Evolutionary conservation across 2,329 filamentous ascomycete species (phyloP).

Genomic region (Penicillium sumatraense): DNA sequence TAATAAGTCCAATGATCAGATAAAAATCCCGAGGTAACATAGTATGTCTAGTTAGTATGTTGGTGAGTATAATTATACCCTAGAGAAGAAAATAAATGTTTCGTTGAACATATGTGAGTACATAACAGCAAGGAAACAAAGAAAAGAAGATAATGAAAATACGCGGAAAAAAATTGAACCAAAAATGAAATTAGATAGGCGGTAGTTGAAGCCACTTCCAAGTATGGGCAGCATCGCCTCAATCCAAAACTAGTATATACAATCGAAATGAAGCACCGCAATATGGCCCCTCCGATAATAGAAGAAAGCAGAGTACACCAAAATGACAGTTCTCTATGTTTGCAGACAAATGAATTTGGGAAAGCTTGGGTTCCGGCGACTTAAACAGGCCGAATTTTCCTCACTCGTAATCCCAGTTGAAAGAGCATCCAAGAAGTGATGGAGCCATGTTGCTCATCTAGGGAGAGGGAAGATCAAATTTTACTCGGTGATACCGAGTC

Average conservation of each 20-base stretch:
- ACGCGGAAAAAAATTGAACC: no score
- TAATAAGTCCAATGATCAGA: no score
- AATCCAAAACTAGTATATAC: slow-evolving; percentile 27
- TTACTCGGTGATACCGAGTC: slow-evolving; percentile 41
- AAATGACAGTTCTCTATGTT: slow-evolving; percentile 25
- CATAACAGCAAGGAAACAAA: not conserved
- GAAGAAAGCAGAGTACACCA: slow-evolving; percentile 13
- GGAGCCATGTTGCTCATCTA: no score
- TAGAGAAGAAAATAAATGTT: no score
- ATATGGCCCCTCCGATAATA: slow-evolving; percentile 12
- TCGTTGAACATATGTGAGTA: not conserved
- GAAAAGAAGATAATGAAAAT: slow-evolving; percentile 11
- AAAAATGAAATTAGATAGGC: slow-evolving; percentile 26
- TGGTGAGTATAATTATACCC: no score
- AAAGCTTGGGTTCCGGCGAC: not conserved
- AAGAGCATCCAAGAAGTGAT: no score
- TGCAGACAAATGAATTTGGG: slow-evolving; percentile 14
- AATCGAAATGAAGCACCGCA: slow-evolving; percentile 25
- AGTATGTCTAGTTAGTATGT: no score
- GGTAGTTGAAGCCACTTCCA: slow-evolving; percentile 10
- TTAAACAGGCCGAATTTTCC: no score
- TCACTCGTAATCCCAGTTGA: no score
- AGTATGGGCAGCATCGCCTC: slow-evolving; percentile 14
- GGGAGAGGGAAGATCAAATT: not conserved
- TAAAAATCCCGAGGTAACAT: no score